Evolutionary conservation across 2,329 filamentous ascomycete species (phyloP).

Genomic region (Stagonosporopsis cucurbitacearum): DNA sequence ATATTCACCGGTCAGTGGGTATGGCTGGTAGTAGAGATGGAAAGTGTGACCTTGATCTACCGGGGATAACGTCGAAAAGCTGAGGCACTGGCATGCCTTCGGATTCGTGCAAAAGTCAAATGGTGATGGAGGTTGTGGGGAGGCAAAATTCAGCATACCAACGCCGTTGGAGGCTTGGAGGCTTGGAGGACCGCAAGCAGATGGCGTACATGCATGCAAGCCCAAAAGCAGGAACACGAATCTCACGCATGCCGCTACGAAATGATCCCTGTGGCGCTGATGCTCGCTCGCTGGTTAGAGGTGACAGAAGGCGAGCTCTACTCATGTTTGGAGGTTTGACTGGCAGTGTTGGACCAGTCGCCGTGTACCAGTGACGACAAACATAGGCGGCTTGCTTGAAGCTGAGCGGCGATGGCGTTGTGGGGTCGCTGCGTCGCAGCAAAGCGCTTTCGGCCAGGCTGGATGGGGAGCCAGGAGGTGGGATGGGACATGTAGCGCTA

Average conservation of each 20-base stretch:
- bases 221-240: constrained; percentile 2
- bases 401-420: background rate
- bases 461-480: too few species aligned
- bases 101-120: background rate
- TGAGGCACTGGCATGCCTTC: background rate
- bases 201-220: constrained; percentile 9
- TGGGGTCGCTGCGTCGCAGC: constrained; percentile 5
- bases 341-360: background rate
- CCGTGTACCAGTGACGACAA: background rate
- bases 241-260: background rate
- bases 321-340: background rate
- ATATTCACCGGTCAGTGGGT: background rate
- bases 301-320: background rate
- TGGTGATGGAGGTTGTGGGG: background rate
- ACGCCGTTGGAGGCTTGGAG: background rate
- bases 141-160: background rate
- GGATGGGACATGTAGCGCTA: background rate
- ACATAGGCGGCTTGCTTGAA: background rate
- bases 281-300: too few species aligned
- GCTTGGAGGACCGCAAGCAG: background rate
- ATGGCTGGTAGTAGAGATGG: background rate
- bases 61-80: background rate
- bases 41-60: background rate
- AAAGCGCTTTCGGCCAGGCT: constrained; percentile 2
- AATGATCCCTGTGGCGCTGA: background rate